A percentile compares a stretch with the other conserved stretches of the same genome.
phyloP scores from a whole-genome alignment of 2,329 filamentous ascomycete species.

The Botrytis elliptica region DNA sequence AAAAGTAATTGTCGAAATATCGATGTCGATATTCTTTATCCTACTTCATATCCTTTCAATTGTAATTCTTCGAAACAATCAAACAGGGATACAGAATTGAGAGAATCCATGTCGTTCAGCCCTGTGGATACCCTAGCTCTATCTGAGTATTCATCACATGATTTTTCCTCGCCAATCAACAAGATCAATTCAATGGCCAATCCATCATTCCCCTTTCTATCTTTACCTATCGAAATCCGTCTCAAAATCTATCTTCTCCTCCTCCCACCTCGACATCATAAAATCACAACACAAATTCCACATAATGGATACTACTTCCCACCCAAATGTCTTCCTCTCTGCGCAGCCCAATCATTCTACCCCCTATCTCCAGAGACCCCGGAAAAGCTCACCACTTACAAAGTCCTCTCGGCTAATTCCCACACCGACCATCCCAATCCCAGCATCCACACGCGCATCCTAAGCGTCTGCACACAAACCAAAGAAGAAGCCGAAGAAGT shows the following conservation, averaged over 20 bases:
- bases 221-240: constrained; percentile 35
- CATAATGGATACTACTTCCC: constrained; percentile 35
- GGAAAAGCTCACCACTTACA: constrained; percentile 31
- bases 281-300: constrained; percentile 34
- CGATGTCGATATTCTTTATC: constrained; percentile 27
- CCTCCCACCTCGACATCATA: constrained; percentile 34
- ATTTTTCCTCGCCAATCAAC: not conserved
- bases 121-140: not conserved
- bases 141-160: constrained; percentile 6
- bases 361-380: constrained; percentile 25
- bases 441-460: constrained; percentile 27
- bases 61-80: constrained; percentile 5
- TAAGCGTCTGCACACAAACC: constrained; percentile 28
- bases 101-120: constrained; percentile 7
- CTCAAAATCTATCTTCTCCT: constrained; percentile 35
- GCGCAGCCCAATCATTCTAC: constrained; percentile 29
- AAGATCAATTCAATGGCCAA: not conserved
- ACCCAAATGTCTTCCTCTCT: constrained; percentile 22
- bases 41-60: constrained; percentile 4
- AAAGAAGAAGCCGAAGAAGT: constrained; percentile 31
- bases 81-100: not conserved
- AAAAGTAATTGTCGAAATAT: constrained; percentile 33
- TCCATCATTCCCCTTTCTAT: constrained; percentile 31
- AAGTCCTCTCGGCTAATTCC: constrained; percentile 32
- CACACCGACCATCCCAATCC: constrained; percentile 21